phyloP scores from a whole-genome alignment of 2,329 filamentous ascomycete species.

The Arthrinium phaeospermum region DNA sequence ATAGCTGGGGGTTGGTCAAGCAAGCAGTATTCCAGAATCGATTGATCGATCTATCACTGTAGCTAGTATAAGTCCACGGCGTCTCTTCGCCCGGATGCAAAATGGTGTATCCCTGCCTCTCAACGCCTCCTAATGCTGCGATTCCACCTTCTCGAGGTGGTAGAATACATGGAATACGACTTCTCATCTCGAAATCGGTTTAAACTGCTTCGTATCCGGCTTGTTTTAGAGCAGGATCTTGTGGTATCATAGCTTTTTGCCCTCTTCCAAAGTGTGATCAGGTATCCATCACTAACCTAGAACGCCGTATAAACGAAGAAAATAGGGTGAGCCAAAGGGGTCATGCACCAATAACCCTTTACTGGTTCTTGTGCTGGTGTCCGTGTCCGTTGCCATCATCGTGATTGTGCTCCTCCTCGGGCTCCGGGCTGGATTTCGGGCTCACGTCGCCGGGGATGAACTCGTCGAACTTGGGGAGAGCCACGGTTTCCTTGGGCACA shows the following conservation, averaged over 20 bases:
- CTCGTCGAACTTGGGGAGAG: constrained; percentile 73
- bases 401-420: constrained; percentile 56
- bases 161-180: not conserved
- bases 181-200: not conserved
- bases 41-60: not conserved
- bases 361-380: constrained; percentile 33
- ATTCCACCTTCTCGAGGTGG: not conserved
- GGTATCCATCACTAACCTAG: constrained; percentile 8
- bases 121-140: constrained; percentile 14
- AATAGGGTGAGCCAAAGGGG: not conserved
- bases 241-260: constrained; percentile 19
- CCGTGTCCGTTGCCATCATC: constrained; percentile 44
- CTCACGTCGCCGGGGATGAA: constrained; percentile 72
- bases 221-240: constrained; percentile 12
- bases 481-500: constrained; percentile 67
- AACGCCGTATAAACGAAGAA: constrained; percentile 17
- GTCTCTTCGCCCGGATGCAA: not conserved
- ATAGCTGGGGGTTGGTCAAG: not conserved
- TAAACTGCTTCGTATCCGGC: not conserved
- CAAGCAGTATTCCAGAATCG: not conserved
- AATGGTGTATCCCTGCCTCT: not conserved
- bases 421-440: constrained; percentile 62
- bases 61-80: not conserved
- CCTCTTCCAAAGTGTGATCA: not conserved
- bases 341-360: not conserved